Evolutionary conservation across 129 eudicot species (phyloP).

Genomic region (Saussurea involucrata): DNA sequence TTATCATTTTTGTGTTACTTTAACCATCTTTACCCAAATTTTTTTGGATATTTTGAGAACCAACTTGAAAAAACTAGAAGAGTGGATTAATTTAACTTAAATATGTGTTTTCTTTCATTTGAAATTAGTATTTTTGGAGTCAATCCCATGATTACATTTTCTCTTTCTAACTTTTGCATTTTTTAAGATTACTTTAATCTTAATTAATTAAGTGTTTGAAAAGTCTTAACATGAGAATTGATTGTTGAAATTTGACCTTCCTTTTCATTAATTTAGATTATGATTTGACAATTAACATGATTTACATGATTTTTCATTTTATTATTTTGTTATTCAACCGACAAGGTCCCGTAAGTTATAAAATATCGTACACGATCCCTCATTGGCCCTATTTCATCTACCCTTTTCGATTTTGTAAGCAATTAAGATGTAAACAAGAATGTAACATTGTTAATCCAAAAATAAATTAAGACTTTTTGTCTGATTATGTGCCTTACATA

Average conservation of each 20-base stretch:
- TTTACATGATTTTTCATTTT: neutral
- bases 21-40: conserved; percentile 3
- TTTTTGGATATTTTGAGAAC: conserved; percentile 23
- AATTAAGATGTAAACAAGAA: neutral
- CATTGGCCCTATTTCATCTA: neutral
- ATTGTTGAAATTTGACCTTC: conserved; percentile 18
- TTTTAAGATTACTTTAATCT: neutral
- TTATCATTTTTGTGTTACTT: neutral
- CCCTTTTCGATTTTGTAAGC: neutral
- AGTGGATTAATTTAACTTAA: neutral
- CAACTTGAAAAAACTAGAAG: conserved; percentile 4
- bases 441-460: neutral
- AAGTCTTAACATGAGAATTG: neutral
- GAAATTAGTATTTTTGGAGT: neutral
- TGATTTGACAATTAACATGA: neutral
- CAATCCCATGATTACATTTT: conserved; percentile 4
- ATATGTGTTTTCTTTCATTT: neutral
- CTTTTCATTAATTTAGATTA: neutral
- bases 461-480: neutral
- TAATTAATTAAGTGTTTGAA: conserved; percentile 4
- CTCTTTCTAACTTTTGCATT: neutral
- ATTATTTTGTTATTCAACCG: neutral
- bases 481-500: neutral
- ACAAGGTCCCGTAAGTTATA: neutral
- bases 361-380: neutral